Base-by-base conservation (phyloP, 2,329 filamentous ascomycete genomes). In the Tolypocladium inflatum region DNA sequence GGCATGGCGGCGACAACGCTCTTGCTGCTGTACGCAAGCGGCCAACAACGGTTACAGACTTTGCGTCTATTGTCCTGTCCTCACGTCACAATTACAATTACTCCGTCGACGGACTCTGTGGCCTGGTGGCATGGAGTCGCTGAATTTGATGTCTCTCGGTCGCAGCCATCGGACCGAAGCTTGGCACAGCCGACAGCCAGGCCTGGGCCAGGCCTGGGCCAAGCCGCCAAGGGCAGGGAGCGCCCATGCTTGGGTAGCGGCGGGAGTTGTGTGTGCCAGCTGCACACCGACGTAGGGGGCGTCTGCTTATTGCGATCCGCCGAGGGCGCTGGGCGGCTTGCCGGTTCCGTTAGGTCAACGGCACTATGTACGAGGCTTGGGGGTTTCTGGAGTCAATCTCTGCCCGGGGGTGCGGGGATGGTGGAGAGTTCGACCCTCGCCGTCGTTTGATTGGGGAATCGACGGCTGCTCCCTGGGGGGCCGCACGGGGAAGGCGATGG, bases 221-320 rank as follows among this genome's bases (percentile, higher is more conserved):
- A 39, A 19, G 38, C 38, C 38, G 38, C 15, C 38, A 17, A 19
- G n/a, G 39, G 51, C 38, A 48, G 43, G 48, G 43, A 30, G 43
- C 43, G 8, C 48, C 48, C 48, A 53, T 56, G 48, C 48, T 50
- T 50, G 21, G 43, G 55, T 23, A 51, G 33, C 48, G 17, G 48
- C 48, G 38, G 30, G n/a, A 50, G n/a, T 52, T 39, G 55, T 21
- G 55, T 37, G 43, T 39, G 33, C 52, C 33, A 17, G n/a, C 19
- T 39, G 56, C 51, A 51, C 30, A 7, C 23, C 53, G 33, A 58
- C 53, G 53, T 52, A 55, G 57, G 52, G 30, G 42, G 53, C 57
- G 52, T 50, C 51, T 37, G 48, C 4, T 37, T 52, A 52, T 37
- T 52, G 48, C 30, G 48, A 51, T 21, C 30, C 48, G 30, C 48